Base-by-base conservation (phyloP, 805 yeast species). In the Myxozyma vanderwaltii region DNA sequence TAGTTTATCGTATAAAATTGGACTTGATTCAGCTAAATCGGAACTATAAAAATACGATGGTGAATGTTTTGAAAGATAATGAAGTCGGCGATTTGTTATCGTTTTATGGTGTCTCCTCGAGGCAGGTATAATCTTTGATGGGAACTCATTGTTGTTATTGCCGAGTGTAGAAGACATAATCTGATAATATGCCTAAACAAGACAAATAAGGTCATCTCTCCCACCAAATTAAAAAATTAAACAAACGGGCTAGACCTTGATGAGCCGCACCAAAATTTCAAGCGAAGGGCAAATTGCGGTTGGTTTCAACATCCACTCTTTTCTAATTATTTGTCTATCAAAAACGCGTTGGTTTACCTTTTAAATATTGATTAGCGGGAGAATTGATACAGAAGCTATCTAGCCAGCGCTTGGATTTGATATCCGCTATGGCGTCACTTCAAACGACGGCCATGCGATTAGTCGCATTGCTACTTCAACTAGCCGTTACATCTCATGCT, bases 21-120 rank as follows among this genome's bases (percentile, higher is more conserved):
- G 63, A 17, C 23, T 26, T 13, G 60, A 56, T 43, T 61, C 64
- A 12, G 63, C 59, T 4, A 59, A 54, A 10, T 49, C 56, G 12
- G 51, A 38, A 24, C 46, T 31, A 17, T 26, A 29, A 29, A 59
- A 58, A 39, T 57, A 59, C 10, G 38, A 23, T 13, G 58, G 51
- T 36, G 59, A 36, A 26, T 55, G 48, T 27, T 31, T 38, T 7
- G 17, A 41, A 21, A 61, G 51, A 38, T 62, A 62, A 48, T 49
- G 55, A 17, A 59, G 51, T 12, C 65, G 41, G 3, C 64, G 45
- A 47, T 61, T 61, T 7, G 43, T 45, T 24, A 59, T 56, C 8
- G 33, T 24, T 19, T 27, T 41, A 27, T 51, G 61, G 21, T 40
- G 51, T 12, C 63, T 51, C n/a, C 7, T 6, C 15, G n/a, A 24